Conservation (phyloP, 202 grass and related monocot species). For the Miscanthus sacchariflorus region DNA sequence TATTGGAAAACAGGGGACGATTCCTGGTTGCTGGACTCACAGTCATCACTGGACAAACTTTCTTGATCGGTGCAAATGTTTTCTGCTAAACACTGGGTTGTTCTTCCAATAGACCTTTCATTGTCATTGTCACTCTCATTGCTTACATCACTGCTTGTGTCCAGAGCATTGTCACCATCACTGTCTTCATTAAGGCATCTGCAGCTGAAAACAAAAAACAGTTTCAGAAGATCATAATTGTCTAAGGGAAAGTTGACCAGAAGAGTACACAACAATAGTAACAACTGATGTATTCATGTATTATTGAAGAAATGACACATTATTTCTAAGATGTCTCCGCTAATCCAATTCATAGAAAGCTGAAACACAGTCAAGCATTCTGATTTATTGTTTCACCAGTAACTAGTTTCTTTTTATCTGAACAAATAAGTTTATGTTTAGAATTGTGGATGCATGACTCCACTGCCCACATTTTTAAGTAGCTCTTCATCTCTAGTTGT, state of each 20-base stretch:
- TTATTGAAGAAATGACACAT: neutral
- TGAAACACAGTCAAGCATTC: neutral
- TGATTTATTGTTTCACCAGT: neutral
- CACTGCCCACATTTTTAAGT: neutral
- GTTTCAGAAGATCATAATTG: constrained; percentile 17
- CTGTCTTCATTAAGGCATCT: constrained; percentile 55
- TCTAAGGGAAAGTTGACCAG: neutral
- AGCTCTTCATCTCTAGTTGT: neutral
- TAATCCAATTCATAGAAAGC: neutral
- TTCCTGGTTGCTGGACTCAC: constrained; percentile 36
- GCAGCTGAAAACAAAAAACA: constrained; percentile 18
- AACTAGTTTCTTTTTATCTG: neutral
- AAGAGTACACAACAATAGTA: constrained; percentile 1
- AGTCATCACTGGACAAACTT: constrained; percentile 58
- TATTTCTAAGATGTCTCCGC: neutral
- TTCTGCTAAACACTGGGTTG: constrained; percentile 38
- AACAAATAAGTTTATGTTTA: constrained; percentile 5
- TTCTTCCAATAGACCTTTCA: constrained; percentile 34
- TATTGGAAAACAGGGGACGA: constrained; percentile 66
- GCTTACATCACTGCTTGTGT: constrained; percentile 63
- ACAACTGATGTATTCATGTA: neutral
- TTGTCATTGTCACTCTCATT: constrained; percentile 62
- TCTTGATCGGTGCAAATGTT: constrained; percentile 50
- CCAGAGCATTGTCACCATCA: constrained; percentile 51
- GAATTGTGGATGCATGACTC: neutral